Percentiles rank a stretch among this genome's conserved stretches.
These are phyloP conservation scores for Fusarium sp. DNA, from an alignment of 2,329 filamentous ascomycete genomes.

Conservation along the genomic window DNA sequence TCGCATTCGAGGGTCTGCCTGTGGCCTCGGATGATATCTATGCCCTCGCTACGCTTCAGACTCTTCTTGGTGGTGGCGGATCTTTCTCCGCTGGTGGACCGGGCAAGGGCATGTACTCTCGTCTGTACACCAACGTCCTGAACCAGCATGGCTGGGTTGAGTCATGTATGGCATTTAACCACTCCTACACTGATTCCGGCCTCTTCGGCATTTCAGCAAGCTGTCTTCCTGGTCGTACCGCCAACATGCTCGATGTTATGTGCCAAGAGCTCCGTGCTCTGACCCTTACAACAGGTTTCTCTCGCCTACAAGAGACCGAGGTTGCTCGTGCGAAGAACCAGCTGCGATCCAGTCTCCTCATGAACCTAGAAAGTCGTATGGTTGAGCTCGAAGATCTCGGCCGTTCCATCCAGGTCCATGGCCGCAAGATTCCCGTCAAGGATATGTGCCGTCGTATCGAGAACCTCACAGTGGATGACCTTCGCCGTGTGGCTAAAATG, in stretches of 20 bases:
- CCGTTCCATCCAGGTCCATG: constrained; percentile 95
- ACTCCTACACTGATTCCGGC: constrained; percentile 94
- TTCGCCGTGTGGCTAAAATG: constrained; percentile 80
- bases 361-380: constrained; percentile 98
- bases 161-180: constrained; percentile 94
- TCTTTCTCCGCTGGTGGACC: constrained; percentile 97
- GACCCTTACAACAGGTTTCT: constrained; percentile 78
- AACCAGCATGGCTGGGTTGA: constrained; percentile 99
- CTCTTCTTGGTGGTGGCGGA: constrained; percentile 92
- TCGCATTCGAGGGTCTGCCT: constrained; percentile 94
- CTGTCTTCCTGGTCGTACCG: constrained; percentile 81
- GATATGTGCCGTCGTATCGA: constrained; percentile 95
- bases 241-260: constrained; percentile 92
- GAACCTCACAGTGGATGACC: constrained; percentile 78
- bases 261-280: constrained; percentile 86
- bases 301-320: constrained; percentile 76
- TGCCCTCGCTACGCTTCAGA: constrained; percentile 93
- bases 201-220: constrained; percentile 93
- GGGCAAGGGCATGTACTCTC: constrained; percentile 98
- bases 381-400: constrained; percentile 97
- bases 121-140: constrained; percentile 95
- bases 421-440: constrained; percentile 86
- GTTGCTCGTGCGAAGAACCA: constrained; percentile 97
- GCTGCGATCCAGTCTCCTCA: constrained; percentile 85
- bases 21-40: constrained; percentile 95